These are phyloP conservation scores for Fraxinus xanthoxyloides DNA, from an alignment of 305 asterid genomes.

Conservation along the genomic window DNA sequence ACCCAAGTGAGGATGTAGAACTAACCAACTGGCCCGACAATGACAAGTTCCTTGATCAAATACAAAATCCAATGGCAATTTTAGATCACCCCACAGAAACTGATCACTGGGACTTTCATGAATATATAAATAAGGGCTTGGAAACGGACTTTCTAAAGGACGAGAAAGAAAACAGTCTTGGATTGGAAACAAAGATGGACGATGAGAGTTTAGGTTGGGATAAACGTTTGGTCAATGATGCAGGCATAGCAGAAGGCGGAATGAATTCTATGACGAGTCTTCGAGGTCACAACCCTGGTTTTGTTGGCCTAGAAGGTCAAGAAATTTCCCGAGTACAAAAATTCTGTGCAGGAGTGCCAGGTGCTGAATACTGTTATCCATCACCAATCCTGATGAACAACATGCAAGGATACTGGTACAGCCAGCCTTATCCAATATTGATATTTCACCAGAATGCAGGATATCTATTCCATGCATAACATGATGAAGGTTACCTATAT, in stretches of 20 bases:
- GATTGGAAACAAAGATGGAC: conserved; percentile 15
- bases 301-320: conserved; percentile 19
- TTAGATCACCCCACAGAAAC: conserved; percentile 14
- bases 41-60: conserved; percentile 23
- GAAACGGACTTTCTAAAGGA: conserved; percentile 11
- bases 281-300: conserved; percentile 24
- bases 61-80: conserved; percentile 20
- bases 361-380: conserved; percentile 27
- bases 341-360: conserved; percentile 25
- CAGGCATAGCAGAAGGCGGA: conserved; percentile 14
- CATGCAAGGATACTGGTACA: conserved; percentile 32
- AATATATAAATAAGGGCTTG: conserved; percentile 21
- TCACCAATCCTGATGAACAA: conserved; percentile 24
- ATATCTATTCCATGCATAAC: conserved; percentile 23
- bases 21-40: conserved; percentile 24
- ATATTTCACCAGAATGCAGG: conserved; percentile 23
- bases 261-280: conserved; percentile 16
- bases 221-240: conserved; percentile 12
- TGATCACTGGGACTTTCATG: conserved; percentile 24
- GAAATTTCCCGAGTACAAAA: conserved; percentile 20
- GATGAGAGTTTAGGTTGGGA: conserved; percentile 23
- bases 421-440: conserved; percentile 29
- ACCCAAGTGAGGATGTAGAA: neutral
- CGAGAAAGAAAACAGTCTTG: conserved; percentile 15
- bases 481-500: conserved; percentile 13